Evolutionary conservation across 169 alveolate species (phyloP), one percentile per base, ranked within the genome.

Genomic region (Plasmodium sp.): DNA sequence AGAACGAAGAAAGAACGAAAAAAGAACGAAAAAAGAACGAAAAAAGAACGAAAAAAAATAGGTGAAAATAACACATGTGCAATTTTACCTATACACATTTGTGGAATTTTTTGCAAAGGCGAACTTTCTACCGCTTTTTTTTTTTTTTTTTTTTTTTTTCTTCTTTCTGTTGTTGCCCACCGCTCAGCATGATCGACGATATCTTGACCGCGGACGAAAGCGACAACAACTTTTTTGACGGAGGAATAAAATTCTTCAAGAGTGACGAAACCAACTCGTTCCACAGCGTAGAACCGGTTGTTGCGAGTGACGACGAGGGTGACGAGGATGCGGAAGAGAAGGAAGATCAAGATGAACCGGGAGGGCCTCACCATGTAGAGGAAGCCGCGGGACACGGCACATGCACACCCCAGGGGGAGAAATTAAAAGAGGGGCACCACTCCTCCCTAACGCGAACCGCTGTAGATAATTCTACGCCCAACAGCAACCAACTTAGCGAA

Each of bases 201-300:
- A 67, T 10, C 41, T 22, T 67, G 5, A 67, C 77, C 18, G 39
- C 12, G n/a, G 77, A 18, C 31, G 83, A 71, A n/a, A 22, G 71
- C 34, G 67, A 84, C 41, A 36, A 54, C 51, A 84, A 41, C 56
- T 34, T 71, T 45, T 43, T 71, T 27, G 54, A 39, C 45, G 41
- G 31, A 36, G 34, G 43, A 36, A 56, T 71, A 71, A 27, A 84
- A 22, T 71, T 84, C 75, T 39, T 73, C 14, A 79, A 85, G 16
- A 51, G 72, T 7, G n/a, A 85, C 10, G 86, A 56, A 85, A 85
- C 80, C 56, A 85, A 85, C 72, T 33, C 86, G 22, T 75, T 75
- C 71, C 81, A 75, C 43, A 85, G 81, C 54, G 39, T 74, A 36
- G 93, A 85, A 31, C 51, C 84, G 62, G 54, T 33, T 85, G 18